Conservation (phyloP, 1,284 basidiomycete genomes). For the Tremellales sp. region DNA sequence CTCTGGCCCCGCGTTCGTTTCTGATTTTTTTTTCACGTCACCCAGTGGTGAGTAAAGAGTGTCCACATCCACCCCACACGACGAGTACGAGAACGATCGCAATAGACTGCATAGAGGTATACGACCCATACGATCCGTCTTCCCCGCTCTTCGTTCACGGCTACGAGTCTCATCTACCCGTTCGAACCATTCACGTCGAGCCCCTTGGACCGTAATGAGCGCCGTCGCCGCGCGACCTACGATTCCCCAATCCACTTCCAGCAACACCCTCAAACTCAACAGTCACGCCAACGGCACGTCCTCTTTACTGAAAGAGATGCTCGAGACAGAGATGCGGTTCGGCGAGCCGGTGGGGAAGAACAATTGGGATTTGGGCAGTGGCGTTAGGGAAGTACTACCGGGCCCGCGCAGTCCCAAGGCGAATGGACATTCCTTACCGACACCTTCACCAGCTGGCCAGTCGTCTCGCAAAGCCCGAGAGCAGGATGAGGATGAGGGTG, state of each 20-base stretch:
- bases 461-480: too few relatives aligned
- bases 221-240: neutral
- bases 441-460: too few relatives aligned
- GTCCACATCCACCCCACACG: too few relatives aligned
- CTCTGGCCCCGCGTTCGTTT: too few relatives aligned
- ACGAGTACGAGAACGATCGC: too few relatives aligned
- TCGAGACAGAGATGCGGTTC: conserved; percentile 3
- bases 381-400: conserved; percentile 13
- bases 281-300: neutral
- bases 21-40: too few relatives aligned
- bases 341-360: conserved; percentile 12
- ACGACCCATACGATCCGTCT: too few relatives aligned
- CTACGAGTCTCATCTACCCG: too few relatives aligned
- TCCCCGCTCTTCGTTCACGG: too few relatives aligned
- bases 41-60: too few relatives aligned
- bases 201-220: neutral
- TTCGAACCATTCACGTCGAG: too few relatives aligned
- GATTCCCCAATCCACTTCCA: neutral
- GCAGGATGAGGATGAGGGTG: conserved; percentile 2
- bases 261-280: neutral
- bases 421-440: neutral
- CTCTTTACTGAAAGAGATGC: neutral
- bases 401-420: conserved; percentile 16
- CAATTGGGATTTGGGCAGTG: conserved; percentile 6
- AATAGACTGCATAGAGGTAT: too few relatives aligned